Conservation (phyloP, 495 filamentous ascomycete genomes). For the Penicillium longicatenatum region DNA sequence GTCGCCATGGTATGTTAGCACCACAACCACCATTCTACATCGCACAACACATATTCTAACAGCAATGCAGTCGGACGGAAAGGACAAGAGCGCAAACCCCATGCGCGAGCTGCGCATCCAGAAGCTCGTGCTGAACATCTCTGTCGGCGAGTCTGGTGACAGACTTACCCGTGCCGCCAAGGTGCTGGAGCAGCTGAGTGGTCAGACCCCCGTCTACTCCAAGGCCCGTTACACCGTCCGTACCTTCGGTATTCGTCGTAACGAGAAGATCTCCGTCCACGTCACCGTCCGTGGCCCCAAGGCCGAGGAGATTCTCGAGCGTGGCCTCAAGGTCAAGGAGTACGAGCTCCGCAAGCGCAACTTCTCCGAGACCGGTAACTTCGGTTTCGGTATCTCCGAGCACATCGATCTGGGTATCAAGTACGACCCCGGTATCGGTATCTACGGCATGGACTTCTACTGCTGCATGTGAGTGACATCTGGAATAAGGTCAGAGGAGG, state of each 20-base stretch:
- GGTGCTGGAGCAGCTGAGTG: constrained; percentile 98
- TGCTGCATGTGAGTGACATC: constrained; percentile 82
- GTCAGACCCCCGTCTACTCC: constrained; percentile 99
- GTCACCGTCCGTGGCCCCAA: constrained; percentile 99
- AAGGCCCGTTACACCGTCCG: constrained; percentile 99
- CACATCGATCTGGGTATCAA: constrained; percentile 99
- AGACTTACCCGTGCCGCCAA: constrained; percentile 99
- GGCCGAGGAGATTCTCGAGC: constrained; percentile 99
- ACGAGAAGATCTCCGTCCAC: constrained; percentile 99
- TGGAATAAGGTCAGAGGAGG: not conserved
- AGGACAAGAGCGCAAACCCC: constrained; percentile 88
- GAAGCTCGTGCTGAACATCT: constrained; percentile 99
- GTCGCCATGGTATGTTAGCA: constrained; percentile 51
- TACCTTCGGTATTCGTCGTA: constrained; percentile 99
- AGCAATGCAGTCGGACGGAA: constrained; percentile 56
- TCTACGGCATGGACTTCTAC: constrained; percentile 99
- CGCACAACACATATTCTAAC: constrained; percentile 27
- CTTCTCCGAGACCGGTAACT: constrained; percentile 99
- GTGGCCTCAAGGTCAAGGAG: constrained; percentile 99
- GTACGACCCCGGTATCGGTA: constrained; percentile 99
- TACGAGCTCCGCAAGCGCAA: constrained; percentile 98
- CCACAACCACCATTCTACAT: constrained; percentile 14
- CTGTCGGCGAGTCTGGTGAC: constrained; percentile 99
- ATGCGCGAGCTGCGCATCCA: constrained; percentile 99
- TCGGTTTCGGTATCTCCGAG: constrained; percentile 99